These are phyloP conservation scores for Westerdykella aurantiaca DNA, from an alignment of 2,329 filamentous ascomycete species.

Conservation along the genomic window DNA sequence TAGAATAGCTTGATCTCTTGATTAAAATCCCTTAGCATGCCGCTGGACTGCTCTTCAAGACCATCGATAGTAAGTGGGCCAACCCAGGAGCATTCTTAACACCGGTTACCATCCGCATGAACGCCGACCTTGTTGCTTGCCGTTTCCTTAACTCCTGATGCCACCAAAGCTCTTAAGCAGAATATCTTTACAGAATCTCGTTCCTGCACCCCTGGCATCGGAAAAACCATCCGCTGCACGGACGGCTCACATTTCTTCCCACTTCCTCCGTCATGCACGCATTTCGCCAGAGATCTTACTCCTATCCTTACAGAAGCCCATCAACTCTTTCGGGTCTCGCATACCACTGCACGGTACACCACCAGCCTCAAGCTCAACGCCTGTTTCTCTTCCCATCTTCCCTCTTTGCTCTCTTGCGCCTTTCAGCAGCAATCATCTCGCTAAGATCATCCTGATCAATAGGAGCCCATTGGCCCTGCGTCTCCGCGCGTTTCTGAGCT, in stretches of 20 bases:
- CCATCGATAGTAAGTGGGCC: no score
- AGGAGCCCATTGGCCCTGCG: conserved; percentile 60
- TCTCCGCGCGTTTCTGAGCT: conserved; percentile 57
- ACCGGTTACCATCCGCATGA: no score
- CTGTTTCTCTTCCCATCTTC: conserved; percentile 73
- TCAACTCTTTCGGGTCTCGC: conserved; percentile 1
- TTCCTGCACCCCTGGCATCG: neutral
- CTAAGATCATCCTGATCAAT: conserved; percentile 83
- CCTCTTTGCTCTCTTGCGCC: conserved; percentile 80
- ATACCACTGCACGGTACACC: neutral
- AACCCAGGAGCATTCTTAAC: no score
- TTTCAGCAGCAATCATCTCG: conserved; percentile 94
- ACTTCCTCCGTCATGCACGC: neutral
- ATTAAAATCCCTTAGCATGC: conserved; percentile 13
- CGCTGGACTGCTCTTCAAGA: no score
- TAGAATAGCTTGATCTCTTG: conserved; percentile 19
- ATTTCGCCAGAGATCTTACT: neutral
- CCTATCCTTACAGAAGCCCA: conserved; percentile 13
- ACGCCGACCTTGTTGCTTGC: no score
- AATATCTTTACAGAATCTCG: neutral
- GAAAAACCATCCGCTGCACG: neutral
- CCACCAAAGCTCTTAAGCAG: neutral
- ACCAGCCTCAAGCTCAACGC: conserved; percentile 23
- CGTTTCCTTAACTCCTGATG: no score
- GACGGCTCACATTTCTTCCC: neutral